Conservation (phyloP, 345 rosid genomes). For the Gossypium mustelinum region DNA sequence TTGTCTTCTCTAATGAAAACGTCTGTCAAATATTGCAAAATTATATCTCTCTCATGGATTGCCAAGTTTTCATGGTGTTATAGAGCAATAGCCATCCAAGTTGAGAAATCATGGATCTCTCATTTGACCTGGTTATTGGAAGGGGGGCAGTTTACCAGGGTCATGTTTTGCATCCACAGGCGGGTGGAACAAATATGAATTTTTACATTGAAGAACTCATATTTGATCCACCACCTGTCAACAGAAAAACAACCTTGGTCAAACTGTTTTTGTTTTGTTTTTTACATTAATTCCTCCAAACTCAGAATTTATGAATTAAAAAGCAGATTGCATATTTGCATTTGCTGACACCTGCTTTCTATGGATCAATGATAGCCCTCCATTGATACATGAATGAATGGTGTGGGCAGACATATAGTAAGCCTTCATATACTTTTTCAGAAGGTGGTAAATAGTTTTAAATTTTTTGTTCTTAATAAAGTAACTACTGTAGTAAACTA, state of each 20-base stretch:
- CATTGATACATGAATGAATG: neutral
- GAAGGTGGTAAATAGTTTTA: neutral
- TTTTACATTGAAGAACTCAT: slow-evolving; percentile 14
- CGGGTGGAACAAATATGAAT: slow-evolving; percentile 30
- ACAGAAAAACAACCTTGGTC: slow-evolving; percentile 11
- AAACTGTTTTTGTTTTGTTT: neutral
- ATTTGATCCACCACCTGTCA: slow-evolving; percentile 45
- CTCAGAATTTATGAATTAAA: neutral
- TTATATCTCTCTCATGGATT: neutral
- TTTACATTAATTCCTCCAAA: neutral
- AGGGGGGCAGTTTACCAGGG: slow-evolving; percentile 8
- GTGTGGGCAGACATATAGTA: neutral
- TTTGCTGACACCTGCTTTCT: neutral
- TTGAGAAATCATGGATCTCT: neutral
- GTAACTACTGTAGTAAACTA: neutral
- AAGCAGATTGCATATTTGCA: neutral
- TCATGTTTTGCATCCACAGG: slow-evolving; percentile 22
- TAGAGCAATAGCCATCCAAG: neutral
- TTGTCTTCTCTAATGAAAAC: slow-evolving; percentile 24
- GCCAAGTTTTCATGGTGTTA: too few relatives aligned
- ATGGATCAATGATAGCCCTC: neutral
- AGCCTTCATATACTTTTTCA: neutral
- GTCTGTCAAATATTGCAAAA: neutral
- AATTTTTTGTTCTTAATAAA: neutral
- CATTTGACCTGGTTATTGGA: neutral